phyloP scores from a whole-genome alignment of 768 basidiomycete species.

The Tricholoma sp. region DNA sequence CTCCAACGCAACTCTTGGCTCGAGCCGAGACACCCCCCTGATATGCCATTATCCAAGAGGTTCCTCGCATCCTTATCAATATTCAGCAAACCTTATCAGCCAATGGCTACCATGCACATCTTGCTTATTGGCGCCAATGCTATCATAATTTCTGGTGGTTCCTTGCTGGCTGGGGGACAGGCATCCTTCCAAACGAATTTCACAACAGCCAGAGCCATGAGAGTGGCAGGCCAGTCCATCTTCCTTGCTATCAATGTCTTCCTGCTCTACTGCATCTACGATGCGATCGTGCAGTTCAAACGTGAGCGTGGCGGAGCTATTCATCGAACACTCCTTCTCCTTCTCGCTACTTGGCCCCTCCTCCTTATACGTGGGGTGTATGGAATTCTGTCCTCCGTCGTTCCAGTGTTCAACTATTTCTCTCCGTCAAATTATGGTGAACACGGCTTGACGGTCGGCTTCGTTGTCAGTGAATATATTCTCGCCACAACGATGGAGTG shows the following conservation, averaged over 20 bases:
- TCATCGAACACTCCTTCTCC: conserved; percentile 24
- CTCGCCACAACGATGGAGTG: conserved; percentile 24
- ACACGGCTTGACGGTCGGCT: conserved; percentile 15
- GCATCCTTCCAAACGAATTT: conserved; percentile 10
- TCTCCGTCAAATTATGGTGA: conserved; percentile 17
- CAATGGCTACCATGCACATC: conserved; percentile 27
- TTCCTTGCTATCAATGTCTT: conserved; percentile 26
- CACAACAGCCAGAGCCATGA: conserved; percentile 21
- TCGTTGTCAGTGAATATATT: conserved; percentile 23
- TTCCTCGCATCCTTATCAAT: conserved; percentile 21
- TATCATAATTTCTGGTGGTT: conserved; percentile 29
- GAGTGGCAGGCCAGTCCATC: conserved; percentile 26
- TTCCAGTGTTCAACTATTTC: conserved; percentile 22
- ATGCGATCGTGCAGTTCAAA: conserved; percentile 21
- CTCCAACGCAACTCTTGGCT: conserved; percentile 27
- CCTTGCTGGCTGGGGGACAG: conserved; percentile 22
- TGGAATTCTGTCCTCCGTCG: conserved; percentile 22
- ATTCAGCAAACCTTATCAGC: conserved; percentile 16
- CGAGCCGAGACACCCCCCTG: conserved; percentile 21
- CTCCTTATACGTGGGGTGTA: conserved; percentile 29
- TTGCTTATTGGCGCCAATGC: conserved; percentile 26
- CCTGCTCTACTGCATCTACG: conserved; percentile 19
- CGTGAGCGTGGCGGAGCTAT: conserved; percentile 11
- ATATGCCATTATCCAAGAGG: conserved; percentile 11
- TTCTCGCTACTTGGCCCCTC: conserved; percentile 26